A percentile compares a stretch with the other conserved stretches of the same genome.
Conservation (phyloP, 345 rosid species). For the Eucalyptus albens region DNA sequence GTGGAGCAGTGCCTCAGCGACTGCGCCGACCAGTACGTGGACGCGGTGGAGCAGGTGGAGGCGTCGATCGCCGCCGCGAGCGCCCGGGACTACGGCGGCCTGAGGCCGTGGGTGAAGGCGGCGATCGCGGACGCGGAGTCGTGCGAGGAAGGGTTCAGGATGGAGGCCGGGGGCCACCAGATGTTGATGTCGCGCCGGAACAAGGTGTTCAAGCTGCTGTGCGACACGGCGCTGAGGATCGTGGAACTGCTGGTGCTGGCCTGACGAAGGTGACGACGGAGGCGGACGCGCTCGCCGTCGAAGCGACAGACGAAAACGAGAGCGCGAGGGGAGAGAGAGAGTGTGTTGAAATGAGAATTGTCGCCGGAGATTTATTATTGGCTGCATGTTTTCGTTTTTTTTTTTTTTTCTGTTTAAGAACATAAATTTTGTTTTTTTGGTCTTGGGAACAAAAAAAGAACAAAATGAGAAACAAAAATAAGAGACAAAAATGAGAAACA, state of each 20-base stretch:
- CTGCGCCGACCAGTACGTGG: constrained; percentile 3
- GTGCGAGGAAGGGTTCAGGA: constrained; percentile 1
- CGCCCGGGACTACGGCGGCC: background rate
- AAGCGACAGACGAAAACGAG: background rate
- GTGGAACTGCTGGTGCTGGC: background rate
- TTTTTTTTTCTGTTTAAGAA: too few relatives aligned
- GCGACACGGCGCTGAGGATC: background rate
- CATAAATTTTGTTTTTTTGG: too few relatives aligned
- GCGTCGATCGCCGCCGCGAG: constrained; percentile 1
- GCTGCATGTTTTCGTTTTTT: too few relatives aligned
- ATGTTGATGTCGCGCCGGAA: background rate
- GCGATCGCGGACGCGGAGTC: constrained; percentile 1
- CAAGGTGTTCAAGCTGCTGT: background rate
- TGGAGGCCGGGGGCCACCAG: background rate
- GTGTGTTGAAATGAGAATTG: background rate
- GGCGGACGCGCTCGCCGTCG: background rate
- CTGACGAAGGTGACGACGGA: background rate
- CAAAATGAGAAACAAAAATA: too few relatives aligned
- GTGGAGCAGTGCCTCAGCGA: constrained; percentile 2
- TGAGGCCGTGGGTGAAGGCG: background rate
- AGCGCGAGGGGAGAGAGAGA: background rate
- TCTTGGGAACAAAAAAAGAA: too few relatives aligned
- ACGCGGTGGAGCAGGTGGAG: constrained; percentile 6
- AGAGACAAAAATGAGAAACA: too few relatives aligned
- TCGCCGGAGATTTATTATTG: background rate